phyloP scores from a whole-genome alignment of 345 rosid species.

The Gossypium stocksii region DNA sequence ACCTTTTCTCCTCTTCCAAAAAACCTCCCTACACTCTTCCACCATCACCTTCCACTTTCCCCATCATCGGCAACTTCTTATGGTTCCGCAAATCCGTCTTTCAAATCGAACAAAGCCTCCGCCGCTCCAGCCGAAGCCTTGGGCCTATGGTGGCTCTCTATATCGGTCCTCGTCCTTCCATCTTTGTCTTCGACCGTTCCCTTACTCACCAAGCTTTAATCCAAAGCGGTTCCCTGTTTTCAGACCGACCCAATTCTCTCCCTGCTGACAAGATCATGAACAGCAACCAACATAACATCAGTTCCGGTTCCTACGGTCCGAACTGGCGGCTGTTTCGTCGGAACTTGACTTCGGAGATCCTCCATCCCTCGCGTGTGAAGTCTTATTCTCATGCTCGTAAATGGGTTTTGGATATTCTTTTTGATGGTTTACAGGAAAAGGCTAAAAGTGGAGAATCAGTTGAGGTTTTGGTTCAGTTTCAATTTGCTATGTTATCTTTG shows the following conservation, averaged over 20 bases:
- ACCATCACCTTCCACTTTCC: not conserved
- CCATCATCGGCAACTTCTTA: not conserved
- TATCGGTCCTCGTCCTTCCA: not conserved
- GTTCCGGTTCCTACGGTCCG: not conserved
- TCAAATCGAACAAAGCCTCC: not conserved
- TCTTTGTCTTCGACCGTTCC: not conserved
- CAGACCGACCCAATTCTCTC: not conserved
- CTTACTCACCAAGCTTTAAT: not conserved
- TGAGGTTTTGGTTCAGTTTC: not conserved
- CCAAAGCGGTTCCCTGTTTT: not conserved
- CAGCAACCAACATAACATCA: not conserved
- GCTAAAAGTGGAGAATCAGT: not conserved
- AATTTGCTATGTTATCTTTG: not conserved
- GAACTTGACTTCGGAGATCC: not conserved
- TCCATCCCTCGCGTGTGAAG: not conserved
- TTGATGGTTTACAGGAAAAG: not conserved
- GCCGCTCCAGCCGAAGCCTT: not conserved
- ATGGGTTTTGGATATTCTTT: not conserved
- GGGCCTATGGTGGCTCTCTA: not conserved
- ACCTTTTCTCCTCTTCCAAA: not conserved
- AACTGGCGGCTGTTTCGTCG: not conserved
- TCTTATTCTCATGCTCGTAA: not conserved
- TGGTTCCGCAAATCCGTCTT: not conserved
- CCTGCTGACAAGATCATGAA: not conserved
- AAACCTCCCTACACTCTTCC: not conserved